phyloP scores from a whole-genome alignment of 495 filamentous ascomycete species.

The Xylaria intraflava region DNA sequence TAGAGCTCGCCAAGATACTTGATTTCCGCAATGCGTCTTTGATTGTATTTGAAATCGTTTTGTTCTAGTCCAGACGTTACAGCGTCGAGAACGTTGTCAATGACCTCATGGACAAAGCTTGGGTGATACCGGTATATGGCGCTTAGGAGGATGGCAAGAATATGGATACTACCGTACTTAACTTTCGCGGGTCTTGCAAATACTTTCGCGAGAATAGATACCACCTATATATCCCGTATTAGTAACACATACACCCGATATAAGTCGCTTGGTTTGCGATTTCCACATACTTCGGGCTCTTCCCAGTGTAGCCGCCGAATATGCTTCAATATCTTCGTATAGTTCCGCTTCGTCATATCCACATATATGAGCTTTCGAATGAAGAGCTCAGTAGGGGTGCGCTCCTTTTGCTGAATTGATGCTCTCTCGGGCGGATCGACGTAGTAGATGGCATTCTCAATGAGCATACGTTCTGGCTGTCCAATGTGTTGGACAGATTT shows the following conservation, averaged over 20 bases:
- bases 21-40: conserved; percentile 89
- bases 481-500: conserved; percentile 92
- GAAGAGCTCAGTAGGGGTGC: conserved; percentile 86
- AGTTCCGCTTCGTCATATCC: conserved; percentile 89
- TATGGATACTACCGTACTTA: conserved; percentile 94
- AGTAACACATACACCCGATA: not conserved
- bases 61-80: conserved; percentile 84
- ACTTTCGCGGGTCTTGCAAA: conserved; percentile 95
- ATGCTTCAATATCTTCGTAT: conserved; percentile 86
- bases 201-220: conserved; percentile 77
- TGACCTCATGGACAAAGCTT: conserved; percentile 77
- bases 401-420: conserved; percentile 93
- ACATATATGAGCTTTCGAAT: conserved; percentile 85
- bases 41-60: conserved; percentile 97
- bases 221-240: conserved; percentile 46
- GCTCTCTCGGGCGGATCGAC: conserved; percentile 91
- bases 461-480: conserved; percentile 94
- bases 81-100: conserved; percentile 85
- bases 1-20: conserved; percentile 97
- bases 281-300: conserved; percentile 62
- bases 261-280: not conserved
- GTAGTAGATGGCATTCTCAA: conserved; percentile 98
- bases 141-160: conserved; percentile 85
- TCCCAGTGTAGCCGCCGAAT: conserved; percentile 97
- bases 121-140: conserved; percentile 87